Conservation (phyloP, 176 grass and related monocot species). For the Metroxylon sagu region DNA sequence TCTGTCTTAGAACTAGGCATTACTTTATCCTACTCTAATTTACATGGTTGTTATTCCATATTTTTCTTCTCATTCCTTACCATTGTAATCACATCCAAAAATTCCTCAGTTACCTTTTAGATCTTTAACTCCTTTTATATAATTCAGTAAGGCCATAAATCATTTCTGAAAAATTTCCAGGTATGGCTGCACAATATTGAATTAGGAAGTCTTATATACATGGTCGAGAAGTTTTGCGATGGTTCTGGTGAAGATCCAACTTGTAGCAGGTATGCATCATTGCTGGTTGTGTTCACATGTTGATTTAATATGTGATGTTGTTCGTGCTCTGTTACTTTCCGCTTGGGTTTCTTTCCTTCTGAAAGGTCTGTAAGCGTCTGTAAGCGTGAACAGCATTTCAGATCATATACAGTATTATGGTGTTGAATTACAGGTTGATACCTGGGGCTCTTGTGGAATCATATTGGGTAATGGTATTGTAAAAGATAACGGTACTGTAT, state of each 20-base stretch:
- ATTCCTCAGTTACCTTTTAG: not conserved
- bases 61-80: too few species aligned
- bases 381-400: conserved; percentile 40
- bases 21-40: too few species aligned
- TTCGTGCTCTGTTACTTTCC: too few species aligned
- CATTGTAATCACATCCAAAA: too few species aligned
- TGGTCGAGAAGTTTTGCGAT: conserved; percentile 56
- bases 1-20: too few species aligned
- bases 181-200: conserved; percentile 59
- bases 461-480: not conserved
- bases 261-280: conserved; percentile 44
- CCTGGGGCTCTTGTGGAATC: not conserved
- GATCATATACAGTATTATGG: conserved; percentile 69
- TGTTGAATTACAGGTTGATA: conserved; percentile 6
- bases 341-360: not conserved
- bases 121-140: not conserved
- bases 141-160: not conserved
- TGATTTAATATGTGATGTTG: too few species aligned
- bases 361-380: conserved; percentile 65
- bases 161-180: conserved; percentile 32
- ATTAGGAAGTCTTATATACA: conserved; percentile 47
- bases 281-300: too few species aligned
- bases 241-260: conserved; percentile 74
- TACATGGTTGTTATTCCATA: too few species aligned
- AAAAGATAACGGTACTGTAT: not conserved